Evolutionary conservation across 2,329 filamentous ascomycete genomes (phyloP).

Genomic region (Claviceps paspali): DNA sequence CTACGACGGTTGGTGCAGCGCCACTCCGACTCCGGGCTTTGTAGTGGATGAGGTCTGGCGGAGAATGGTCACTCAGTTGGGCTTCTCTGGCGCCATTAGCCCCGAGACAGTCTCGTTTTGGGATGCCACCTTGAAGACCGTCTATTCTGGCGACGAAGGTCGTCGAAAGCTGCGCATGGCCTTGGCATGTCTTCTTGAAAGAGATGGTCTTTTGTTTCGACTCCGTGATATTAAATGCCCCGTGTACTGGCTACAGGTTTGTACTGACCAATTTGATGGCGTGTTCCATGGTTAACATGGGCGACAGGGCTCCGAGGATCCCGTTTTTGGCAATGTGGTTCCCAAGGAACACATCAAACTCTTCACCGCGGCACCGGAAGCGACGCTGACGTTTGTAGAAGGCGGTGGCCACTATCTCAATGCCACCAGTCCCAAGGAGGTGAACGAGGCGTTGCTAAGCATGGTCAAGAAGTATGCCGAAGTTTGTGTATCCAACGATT

Average conservation of each 20-base stretch:
- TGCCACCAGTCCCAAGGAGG: constrained; percentile 31
- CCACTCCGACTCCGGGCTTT: constrained; percentile 28
- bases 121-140: constrained; percentile 26
- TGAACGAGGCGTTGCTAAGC: constrained; percentile 27
- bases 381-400: constrained; percentile 26
- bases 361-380: constrained; percentile 30
- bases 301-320: constrained; percentile 28
- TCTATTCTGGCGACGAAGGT: constrained; percentile 35
- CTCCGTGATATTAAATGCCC: constrained; percentile 32
- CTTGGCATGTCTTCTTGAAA: constrained; percentile 26
- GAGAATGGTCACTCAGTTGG: constrained; percentile 27
- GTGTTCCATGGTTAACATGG: neutral
- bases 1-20: constrained; percentile 25
- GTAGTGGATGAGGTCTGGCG: constrained; percentile 30
- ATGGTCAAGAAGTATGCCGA: constrained; percentile 22
- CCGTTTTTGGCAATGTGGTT: constrained; percentile 24
- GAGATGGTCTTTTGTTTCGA: constrained; percentile 32
- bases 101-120: constrained; percentile 27
- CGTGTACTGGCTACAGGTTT: constrained; percentile 36
- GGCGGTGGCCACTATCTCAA: constrained; percentile 34
- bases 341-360: constrained; percentile 34
- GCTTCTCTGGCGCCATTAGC: constrained; percentile 27
- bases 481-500: neutral
- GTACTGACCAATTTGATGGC: neutral
- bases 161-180: constrained; percentile 32